Evolutionary conservation across 768 basidiomycete species (phyloP).

Genomic region (Xerocomus spinulosus): DNA sequence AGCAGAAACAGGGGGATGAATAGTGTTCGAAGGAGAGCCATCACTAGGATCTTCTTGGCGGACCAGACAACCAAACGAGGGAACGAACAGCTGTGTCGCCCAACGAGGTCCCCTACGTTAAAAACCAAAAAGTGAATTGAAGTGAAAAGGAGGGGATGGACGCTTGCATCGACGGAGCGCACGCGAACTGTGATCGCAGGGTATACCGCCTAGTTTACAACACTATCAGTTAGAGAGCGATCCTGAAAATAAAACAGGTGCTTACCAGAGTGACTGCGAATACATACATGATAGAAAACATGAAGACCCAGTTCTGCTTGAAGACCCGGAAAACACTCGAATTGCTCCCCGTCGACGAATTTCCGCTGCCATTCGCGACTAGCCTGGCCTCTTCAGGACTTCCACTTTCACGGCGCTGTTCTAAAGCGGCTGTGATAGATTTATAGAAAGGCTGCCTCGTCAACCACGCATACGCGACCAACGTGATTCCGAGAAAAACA

Average conservation of each 20-base stretch:
- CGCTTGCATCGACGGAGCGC: conserved; percentile 54
- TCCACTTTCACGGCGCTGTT: conserved; percentile 30
- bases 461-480: conserved; percentile 55
- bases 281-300: conserved; percentile 69
- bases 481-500: conserved; percentile 53
- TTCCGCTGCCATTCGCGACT: conserved; percentile 29
- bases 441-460: conserved; percentile 57
- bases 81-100: conserved; percentile 64
- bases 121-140: conserved; percentile 74
- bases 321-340: conserved; percentile 48
- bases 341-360: conserved; percentile 33
- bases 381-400: conserved; percentile 30
- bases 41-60: conserved; percentile 50
- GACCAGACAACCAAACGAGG: conserved; percentile 68
- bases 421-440: conserved; percentile 44
- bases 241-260: not conserved
- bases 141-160: conserved; percentile 80
- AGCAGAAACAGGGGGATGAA: conserved; percentile 87
- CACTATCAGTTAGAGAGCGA: conserved; percentile 2
- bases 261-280: conserved; percentile 78
- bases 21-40: conserved; percentile 67
- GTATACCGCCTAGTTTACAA: conserved; percentile 62
- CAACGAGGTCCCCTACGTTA: conserved; percentile 67
- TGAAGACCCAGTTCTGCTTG: conserved; percentile 62
- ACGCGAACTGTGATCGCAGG: conserved; percentile 84